Conservation (phyloP, 495 filamentous ascomycete species). For the Neurospora cerealis region DNA sequence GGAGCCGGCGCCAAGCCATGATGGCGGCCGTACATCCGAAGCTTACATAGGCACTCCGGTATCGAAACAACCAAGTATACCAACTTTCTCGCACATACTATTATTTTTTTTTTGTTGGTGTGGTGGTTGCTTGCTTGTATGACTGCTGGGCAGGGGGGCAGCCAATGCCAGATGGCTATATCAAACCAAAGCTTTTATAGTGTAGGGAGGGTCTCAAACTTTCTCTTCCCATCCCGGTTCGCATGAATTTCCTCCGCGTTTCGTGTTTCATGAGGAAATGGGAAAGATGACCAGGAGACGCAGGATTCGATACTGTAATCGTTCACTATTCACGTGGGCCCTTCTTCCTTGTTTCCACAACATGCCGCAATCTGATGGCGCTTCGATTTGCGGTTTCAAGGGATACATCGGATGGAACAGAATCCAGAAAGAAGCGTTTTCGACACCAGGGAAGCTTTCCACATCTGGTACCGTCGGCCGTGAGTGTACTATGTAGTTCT, state of each 20-base stretch:
- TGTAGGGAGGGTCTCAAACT: neutral
- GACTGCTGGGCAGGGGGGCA: neutral
- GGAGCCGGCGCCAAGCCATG: neutral
- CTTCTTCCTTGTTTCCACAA: neutral
- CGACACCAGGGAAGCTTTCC: neutral
- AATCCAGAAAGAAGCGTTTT: neutral
- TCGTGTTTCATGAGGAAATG: neutral
- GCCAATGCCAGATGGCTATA: neutral
- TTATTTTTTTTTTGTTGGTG: neutral
- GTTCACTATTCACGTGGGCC: neutral
- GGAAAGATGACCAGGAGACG: neutral
- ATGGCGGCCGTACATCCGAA: neutral
- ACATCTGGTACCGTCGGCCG: neutral
- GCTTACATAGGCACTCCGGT: neutral
- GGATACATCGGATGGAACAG: neutral
- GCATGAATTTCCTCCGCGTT: neutral
- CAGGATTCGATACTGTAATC: neutral
- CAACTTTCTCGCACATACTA: neutral
- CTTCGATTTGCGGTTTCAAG: neutral
- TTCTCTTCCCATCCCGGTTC: neutral
- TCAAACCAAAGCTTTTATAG: neutral
- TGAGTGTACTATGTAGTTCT: neutral
- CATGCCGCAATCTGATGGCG: neutral
- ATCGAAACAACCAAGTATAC: neutral
- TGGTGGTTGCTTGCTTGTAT: neutral